Evolutionary conservation across 2,329 filamentous ascomycete genomes (phyloP).

Genomic region (Gyromitra esculenta): DNA sequence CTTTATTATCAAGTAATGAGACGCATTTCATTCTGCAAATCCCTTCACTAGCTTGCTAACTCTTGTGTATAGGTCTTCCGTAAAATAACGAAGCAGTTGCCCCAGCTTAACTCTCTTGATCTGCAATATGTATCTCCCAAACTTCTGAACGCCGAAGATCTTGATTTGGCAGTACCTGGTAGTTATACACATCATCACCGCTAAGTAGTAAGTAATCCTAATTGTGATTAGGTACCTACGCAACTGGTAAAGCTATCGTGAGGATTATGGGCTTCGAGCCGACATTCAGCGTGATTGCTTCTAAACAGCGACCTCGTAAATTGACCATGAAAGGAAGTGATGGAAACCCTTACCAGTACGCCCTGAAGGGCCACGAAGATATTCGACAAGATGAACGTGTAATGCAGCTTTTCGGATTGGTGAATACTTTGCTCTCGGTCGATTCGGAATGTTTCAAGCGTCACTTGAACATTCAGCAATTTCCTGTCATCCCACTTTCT

Average conservation of each 20-base stretch:
- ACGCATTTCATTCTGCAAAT: not conserved
- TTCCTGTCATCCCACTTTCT: conserved; percentile 94
- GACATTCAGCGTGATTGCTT: conserved; percentile 90
- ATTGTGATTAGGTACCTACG: conserved; percentile 55
- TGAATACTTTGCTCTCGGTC: conserved; percentile 92
- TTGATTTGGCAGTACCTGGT: conserved; percentile 94
- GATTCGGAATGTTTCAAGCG: conserved; percentile 97
- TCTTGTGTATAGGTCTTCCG: conserved; percentile 74
- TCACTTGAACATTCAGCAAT: conserved; percentile 94
- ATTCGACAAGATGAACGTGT: conserved; percentile 98
- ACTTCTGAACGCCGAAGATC: conserved; percentile 81
- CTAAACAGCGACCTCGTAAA: conserved; percentile 94
- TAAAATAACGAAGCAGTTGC: conserved; percentile 90
- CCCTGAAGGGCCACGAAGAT: conserved; percentile 97
- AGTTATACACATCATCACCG: conserved; percentile 63
- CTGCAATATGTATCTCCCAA: conserved; percentile 97
- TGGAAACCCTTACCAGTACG: conserved; percentile 84
- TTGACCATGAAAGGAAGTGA: conserved; percentile 89
- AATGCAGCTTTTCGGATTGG: conserved; percentile 98
- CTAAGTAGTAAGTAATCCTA: not conserved
- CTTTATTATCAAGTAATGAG: conserved; percentile 80
- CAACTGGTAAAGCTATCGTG: conserved; percentile 74
- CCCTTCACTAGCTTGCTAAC: conserved; percentile 4
- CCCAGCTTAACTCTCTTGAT: conserved; percentile 90
- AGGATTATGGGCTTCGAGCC: conserved; percentile 89